Conservation (phyloP, 2,329 filamentous ascomycete species). For the Gaeumannomyces sp. region DNA sequence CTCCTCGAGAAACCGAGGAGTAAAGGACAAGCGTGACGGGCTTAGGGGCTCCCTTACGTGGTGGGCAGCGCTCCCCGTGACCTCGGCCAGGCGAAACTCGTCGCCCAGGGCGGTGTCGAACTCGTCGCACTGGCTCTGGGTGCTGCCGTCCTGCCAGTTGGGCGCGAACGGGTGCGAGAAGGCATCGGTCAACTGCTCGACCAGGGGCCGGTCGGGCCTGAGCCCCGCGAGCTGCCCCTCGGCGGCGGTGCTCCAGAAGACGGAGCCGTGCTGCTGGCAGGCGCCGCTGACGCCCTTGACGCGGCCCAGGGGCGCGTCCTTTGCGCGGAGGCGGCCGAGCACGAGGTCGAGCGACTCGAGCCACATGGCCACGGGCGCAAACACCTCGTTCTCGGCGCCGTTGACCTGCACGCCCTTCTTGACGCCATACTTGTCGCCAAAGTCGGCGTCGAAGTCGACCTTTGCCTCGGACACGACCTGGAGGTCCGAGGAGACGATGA, state of each 20-base stretch:
- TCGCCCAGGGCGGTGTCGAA: constrained; percentile 71
- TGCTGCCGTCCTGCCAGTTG: constrained; percentile 98
- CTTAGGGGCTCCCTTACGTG: constrained; percentile 52
- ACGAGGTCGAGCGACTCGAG: constrained; percentile 88
- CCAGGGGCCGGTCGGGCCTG: constrained; percentile 17
- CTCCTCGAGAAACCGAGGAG: background rate
- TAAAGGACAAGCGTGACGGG: too few species aligned
- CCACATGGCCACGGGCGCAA: constrained; percentile 89
- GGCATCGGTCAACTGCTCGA: constrained; percentile 64
- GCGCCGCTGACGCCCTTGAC: constrained; percentile 83
- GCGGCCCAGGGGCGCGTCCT: constrained; percentile 64
- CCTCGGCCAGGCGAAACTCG: constrained; percentile 62
- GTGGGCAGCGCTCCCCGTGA: constrained; percentile 88
- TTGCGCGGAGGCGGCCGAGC: constrained; percentile 62
- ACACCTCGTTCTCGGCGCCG: constrained; percentile 78
- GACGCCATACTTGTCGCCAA: constrained; percentile 65
- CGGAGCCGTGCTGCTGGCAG: constrained; percentile 95
- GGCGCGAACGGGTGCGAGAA: constrained; percentile 85
- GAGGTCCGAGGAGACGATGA: constrained; percentile 78
- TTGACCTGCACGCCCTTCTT: constrained; percentile 84
- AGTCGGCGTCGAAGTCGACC: constrained; percentile 90
- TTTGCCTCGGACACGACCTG: constrained; percentile 79
- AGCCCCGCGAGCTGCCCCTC: constrained; percentile 57
- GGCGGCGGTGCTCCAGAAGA: constrained; percentile 78
- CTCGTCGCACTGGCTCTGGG: constrained; percentile 81